Evolutionary conservation across 2,329 filamentous ascomycete genomes (phyloP), one percentile per base, ranked within the genome.

Genomic region (Chalara sp.): DNA sequence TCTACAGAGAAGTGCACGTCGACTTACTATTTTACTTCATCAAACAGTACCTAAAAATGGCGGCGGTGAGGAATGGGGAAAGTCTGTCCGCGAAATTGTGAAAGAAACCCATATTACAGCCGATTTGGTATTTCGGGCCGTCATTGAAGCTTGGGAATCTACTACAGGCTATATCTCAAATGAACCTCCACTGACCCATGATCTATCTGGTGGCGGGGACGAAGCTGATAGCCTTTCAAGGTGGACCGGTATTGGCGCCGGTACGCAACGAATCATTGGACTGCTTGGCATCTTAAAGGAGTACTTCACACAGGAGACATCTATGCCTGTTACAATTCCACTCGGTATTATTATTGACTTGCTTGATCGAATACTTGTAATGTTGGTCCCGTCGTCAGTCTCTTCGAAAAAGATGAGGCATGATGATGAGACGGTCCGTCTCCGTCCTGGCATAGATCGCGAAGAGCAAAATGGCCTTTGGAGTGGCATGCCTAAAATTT

Each of bases 391-490:
- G 66, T 79, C 57, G 6, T 47, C 55, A 30, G 48, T 52, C 6
- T 49, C 53, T 12, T 53, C 49, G 37, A n/a, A 8, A 37, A 37
- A 37, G 35, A 37, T 8, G n/a, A n/a, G n/a, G 8, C 2, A n/a
- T 37, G 8, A 10, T 37, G 47, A 51, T 35, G 58, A 55, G 21
- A 51, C 51, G 49, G 53, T 81, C n/a, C 79, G 84, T 53, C 74
- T 83, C 53, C 91, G 90, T 59, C 75, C 83, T 6, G 84, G 88
- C 55, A 80, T 93, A 55, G 78, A 83, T 32, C 80, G 86, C 54
- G 87, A 95, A 46, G 92, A 96, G 68, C 84, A 85, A 54, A 89
- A 95, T 48, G 80, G 84, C 43, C 75, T 96, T 4, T 91, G 87
- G 80, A 72, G 78, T 44, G 73, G 80, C 13, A 74, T 96, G 8